Evolutionary conservation across 148 eudicot species (phyloP).

Genomic region (Rhododendron simsii): DNA sequence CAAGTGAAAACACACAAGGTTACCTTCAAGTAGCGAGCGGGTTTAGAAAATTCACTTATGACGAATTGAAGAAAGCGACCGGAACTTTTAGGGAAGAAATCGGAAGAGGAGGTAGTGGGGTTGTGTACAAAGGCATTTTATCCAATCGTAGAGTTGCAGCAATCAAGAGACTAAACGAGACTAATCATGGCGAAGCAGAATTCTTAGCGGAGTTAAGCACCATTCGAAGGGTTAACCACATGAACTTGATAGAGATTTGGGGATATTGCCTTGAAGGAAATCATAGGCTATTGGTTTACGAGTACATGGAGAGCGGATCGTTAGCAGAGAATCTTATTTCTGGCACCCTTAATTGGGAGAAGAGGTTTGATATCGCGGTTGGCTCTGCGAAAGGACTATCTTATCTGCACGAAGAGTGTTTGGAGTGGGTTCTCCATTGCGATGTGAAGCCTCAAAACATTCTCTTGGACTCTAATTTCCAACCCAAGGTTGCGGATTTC

Average conservation of each 20-base stretch:
- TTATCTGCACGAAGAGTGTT: constrained; percentile 18
- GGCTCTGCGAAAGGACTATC: constrained; percentile 17
- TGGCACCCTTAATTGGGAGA: constrained; percentile 1
- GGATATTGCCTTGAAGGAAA: constrained; percentile 14
- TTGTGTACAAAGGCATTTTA: constrained; percentile 9
- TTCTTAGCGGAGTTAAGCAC: constrained; percentile 16
- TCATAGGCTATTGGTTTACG: constrained; percentile 13
- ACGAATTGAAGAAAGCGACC: constrained; percentile 28
- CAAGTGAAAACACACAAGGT: background rate
- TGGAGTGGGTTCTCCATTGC: constrained; percentile 23
- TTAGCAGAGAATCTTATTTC: constrained; percentile 7
- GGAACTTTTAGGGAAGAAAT: constrained; percentile 20
- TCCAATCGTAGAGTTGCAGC: constrained; percentile 20
- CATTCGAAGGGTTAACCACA: constrained; percentile 20
- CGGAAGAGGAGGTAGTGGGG: constrained; percentile 29
- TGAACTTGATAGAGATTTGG: constrained; percentile 21
- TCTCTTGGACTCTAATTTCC: constrained; percentile 12
- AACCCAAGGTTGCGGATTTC: constrained; percentile 20
- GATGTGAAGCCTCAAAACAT: constrained; percentile 22
- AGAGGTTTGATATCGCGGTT: constrained; percentile 16
- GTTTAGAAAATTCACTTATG: constrained; percentile 32
- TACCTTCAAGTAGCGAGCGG: constrained; percentile 17
- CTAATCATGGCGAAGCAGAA: constrained; percentile 22
- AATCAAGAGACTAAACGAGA: constrained; percentile 20
- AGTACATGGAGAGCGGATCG: constrained; percentile 16